Percentiles rank a stretch among this genome's conserved stretches.
phyloP scores from a whole-genome alignment of 257 asterid species.

The Forsythia suspensa region DNA sequence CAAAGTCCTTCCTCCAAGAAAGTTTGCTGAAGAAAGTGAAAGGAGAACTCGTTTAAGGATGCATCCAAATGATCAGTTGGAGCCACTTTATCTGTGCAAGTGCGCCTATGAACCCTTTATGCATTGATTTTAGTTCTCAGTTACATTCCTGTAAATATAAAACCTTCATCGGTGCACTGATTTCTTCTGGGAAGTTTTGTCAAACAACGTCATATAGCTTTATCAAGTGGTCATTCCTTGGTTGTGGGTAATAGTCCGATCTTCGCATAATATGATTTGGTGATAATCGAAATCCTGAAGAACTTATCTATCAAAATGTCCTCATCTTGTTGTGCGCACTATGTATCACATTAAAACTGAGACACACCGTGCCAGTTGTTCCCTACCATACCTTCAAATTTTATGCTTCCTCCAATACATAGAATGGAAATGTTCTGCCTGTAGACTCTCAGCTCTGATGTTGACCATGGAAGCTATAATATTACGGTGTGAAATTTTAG shows the following conservation, averaged over 20 bases:
- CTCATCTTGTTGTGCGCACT: background rate
- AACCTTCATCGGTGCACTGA: background rate
- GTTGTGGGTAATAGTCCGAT: background rate
- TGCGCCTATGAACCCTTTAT: slow-evolving; percentile 41
- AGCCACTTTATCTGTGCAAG: slow-evolving; percentile 87
- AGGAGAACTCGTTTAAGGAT: slow-evolving; percentile 47
- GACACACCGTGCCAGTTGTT: background rate
- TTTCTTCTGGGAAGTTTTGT: background rate
- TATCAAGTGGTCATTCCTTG: background rate
- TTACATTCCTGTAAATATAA: slow-evolving; percentile 10
- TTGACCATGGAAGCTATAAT: background rate
- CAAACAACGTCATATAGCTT: background rate
- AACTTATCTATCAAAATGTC: background rate
- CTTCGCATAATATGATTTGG: background rate
- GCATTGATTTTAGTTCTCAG: slow-evolving; percentile 15
- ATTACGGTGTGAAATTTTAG: background rate
- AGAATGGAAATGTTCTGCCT: background rate
- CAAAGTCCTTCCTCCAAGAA: slow-evolving; percentile 79
- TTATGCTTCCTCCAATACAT: background rate
- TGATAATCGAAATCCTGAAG: background rate
- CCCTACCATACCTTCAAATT: background rate
- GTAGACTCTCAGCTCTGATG: background rate
- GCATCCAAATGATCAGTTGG: slow-evolving; percentile 42
- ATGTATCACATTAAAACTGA: background rate
- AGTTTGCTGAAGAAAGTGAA: slow-evolving; percentile 72